Evolutionary conservation across 768 basidiomycete genomes (phyloP), one percentile per base, ranked within the genome.

Genomic region (Amanita fuliginea): DNA sequence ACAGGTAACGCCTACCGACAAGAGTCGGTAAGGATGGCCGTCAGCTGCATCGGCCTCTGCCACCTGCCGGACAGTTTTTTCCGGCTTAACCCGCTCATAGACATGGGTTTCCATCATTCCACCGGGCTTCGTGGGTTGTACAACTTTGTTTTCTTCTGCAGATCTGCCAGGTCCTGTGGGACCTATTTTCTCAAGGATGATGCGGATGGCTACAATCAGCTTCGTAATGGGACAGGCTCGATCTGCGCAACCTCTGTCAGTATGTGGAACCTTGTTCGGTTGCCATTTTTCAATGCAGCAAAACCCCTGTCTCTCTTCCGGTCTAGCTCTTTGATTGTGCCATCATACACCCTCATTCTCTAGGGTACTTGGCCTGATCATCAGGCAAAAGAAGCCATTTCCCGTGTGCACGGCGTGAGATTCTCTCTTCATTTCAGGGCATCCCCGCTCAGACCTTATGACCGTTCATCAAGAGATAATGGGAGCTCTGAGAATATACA

Each of bases 271-370:
- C 24, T 14, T 39, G 16, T 39, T 28, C n/a, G 46, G 8, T 8
- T 35, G 34, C 16, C 18, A 13, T 10, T 35, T 24, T 13, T 34
- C 2, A 24, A 11, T 26, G 46, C 47, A 41, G 39, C 30, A n/a
- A 41, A 16, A 18, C 13, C 44, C 19, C 19, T 26, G 24, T 40
- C 24, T 41, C 24, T 41, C 39, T 34, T 42, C 47, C 47, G 8
- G 47, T 19, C n/a, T 41, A 39, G 47, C 37, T 48, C 16, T 14
- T 47, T 47, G 46, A 47, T 47, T 36, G 11, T 36, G 18, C 47
- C 47, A 40, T 30, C 30, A 30, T 30, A 1, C 30, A 30, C 10
- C 11, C 37, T 16, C 18, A 30, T 11, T 34, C 28, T 30, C 21
- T 9, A 28, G 40, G 39, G 24, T 28, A 13, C 10, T 22, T 30